Evolutionary conservation across 2,329 filamentous ascomycete genomes (phyloP).

Genomic region (Nigrospora oryzae): DNA sequence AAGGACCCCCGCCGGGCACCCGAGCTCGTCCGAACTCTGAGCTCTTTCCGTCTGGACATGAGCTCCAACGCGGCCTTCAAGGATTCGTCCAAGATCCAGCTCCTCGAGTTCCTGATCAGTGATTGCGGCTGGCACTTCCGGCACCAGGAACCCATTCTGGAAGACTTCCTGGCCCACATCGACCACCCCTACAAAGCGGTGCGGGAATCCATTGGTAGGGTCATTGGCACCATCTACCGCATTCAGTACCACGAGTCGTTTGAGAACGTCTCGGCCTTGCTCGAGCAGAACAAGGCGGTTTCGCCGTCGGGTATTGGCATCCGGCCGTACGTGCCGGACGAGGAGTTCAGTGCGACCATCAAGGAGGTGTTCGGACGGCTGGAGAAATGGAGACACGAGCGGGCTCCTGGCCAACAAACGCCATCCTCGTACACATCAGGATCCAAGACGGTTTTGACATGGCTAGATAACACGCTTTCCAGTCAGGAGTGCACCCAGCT

Average conservation of each 20-base stretch:
- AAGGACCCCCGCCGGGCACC: conserved; percentile 84
- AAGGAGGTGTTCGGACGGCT: conserved; percentile 69
- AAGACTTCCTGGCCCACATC: conserved; percentile 83
- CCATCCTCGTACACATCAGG: conserved; percentile 92
- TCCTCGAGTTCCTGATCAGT: conserved; percentile 79
- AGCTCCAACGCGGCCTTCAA: conserved; percentile 96
- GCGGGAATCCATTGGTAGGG: conserved; percentile 86
- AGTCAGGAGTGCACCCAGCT: conserved; percentile 91
- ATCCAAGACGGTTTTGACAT: conserved; percentile 90
- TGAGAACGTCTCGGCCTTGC: conserved; percentile 63
- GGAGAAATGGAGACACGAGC: conserved; percentile 80
- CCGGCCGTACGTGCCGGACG: conserved; percentile 70
- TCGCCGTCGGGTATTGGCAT: conserved; percentile 77
- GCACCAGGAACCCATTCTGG: conserved; percentile 74
- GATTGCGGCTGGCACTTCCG: conserved; percentile 97
- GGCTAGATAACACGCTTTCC: conserved; percentile 85
- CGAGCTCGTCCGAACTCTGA: conserved; percentile 76
- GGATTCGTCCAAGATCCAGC: conserved; percentile 89
- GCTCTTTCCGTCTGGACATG: conserved; percentile 86
- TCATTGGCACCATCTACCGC: conserved; percentile 79
- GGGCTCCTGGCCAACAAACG: conserved; percentile 80
- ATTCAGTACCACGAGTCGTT: conserved; percentile 94
- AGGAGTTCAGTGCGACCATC: conserved; percentile 66
- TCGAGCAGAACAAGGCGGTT: conserved; percentile 68
- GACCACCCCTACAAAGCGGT: conserved; percentile 98